phyloP scores from a whole-genome alignment of 2,329 filamentous ascomycete genomes.

The Aspergillus amoenus region DNA sequence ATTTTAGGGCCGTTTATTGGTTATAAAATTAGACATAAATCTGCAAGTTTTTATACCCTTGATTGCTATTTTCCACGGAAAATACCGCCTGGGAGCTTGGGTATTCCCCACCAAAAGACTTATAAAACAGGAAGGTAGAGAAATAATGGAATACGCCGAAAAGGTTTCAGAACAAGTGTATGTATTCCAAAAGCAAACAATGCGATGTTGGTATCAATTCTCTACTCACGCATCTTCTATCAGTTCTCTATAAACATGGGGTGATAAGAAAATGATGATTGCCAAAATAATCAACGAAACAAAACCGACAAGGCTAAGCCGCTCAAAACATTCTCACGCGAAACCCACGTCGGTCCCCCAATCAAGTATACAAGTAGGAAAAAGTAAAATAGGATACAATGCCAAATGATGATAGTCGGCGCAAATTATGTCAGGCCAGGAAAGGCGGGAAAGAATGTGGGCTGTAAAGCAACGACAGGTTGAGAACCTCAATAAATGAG shows the following conservation, averaged over 20 bases:
- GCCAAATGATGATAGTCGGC: conserved; percentile 3
- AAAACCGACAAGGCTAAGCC: conserved; percentile 7
- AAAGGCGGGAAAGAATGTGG: conserved; percentile 5
- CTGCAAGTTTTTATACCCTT: neutral
- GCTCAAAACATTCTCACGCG: conserved; percentile 17
- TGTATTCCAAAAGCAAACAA: neutral
- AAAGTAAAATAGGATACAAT: conserved; percentile 5
- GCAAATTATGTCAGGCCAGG: neutral
- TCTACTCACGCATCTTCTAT: conserved; percentile 24
- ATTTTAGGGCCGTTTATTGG: neutral
- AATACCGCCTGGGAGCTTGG: neutral
- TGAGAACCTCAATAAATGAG: neutral
- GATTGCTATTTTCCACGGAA: neutral
- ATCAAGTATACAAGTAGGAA: conserved; percentile 16
- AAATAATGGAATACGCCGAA: too few species aligned
- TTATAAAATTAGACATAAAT: neutral
- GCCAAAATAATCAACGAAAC: conserved; percentile 5
- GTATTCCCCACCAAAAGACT: too few species aligned
- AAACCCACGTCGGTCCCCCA: conserved; percentile 11
- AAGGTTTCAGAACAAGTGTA: neutral
- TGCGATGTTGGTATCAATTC: conserved; percentile 22
- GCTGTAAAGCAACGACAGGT: conserved; percentile 8
- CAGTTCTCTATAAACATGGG: conserved; percentile 19
- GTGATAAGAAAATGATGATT: conserved; percentile 9
- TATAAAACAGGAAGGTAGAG: too few species aligned